phyloP scores from a whole-genome alignment of 345 rosid genomes.

The Arabidopsis thaliana region DNA sequence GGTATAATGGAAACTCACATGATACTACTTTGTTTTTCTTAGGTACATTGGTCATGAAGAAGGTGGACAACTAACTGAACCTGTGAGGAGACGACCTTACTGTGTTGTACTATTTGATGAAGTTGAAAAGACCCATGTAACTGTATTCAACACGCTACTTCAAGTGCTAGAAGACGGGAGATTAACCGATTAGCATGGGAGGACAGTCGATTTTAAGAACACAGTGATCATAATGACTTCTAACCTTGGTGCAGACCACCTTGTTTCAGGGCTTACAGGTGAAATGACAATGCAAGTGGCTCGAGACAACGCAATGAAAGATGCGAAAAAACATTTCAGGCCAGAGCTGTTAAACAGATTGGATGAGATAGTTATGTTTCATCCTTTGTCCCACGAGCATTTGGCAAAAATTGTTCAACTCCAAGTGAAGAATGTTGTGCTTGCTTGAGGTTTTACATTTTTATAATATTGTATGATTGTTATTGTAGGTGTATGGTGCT shows the following conservation, averaged over 20 bases:
- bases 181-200: slow-evolving; percentile 87
- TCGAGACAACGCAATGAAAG: slow-evolving; percentile 71
- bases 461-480: neutral
- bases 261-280: slow-evolving; percentile 71
- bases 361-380: slow-evolving; percentile 80
- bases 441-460: neutral
- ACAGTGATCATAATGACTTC: slow-evolving; percentile 90
- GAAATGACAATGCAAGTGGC: slow-evolving; percentile 79
- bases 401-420: slow-evolving; percentile 71
- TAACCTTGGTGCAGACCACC: slow-evolving; percentile 85
- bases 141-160: slow-evolving; percentile 82
- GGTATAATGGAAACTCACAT: neutral
- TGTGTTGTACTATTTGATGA: slow-evolving; percentile 82
- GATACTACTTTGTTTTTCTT: neutral
- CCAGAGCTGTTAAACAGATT: slow-evolving; percentile 85
- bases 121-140: slow-evolving; percentile 82
- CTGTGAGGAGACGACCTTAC: slow-evolving; percentile 86
- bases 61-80: slow-evolving; percentile 89
- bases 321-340: slow-evolving; percentile 77
- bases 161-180: slow-evolving; percentile 91
- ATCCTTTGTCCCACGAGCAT: slow-evolving; percentile 87
- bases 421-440: slow-evolving; percentile 76
- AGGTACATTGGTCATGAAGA: slow-evolving; percentile 91
- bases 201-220: slow-evolving; percentile 79
- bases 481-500: slow-evolving; percentile 80